Evolutionary conservation across 164 flowering plant genomes (phyloP), one percentile per base, ranked within the genome.

Genomic region (Kalanchoe fedtschenkoi): DNA sequence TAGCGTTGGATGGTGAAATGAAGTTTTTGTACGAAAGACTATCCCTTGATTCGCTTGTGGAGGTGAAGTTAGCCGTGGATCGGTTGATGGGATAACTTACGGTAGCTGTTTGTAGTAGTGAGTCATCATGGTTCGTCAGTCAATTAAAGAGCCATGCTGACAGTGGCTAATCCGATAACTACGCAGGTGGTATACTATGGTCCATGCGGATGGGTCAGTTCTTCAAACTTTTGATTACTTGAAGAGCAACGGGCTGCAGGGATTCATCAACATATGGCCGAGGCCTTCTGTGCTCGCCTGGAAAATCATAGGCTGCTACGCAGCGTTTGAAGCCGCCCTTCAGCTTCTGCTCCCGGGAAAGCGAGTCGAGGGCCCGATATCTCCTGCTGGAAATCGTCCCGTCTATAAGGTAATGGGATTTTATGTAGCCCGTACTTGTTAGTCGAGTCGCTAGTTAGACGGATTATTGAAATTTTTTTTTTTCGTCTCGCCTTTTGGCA

Each of bases 141-240:
- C 8, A 29, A 9, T 22, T 30, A 30, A 41, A 29, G 1, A 26
- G 26, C 16, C 22, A 22, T 21, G 33, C 21, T 35, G 33, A 21
- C 22, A 47, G 13, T 47, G 29, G n/a, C 24, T 46, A 32, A 58
- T 43, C 59, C 61, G 32, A 22, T 62, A 7, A 16, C 19, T 10
- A 37, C 57, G 82, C 87, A 91, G 99, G 81, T 95, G 96, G 97
- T 90, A 91, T 62, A 91, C 97, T 5, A 88, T 90, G 97, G 95
- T 88, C 8, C 89, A 88, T 78, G 91, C 89, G 34, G 93, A 92
- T 78, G 98, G 98, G 15, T 92, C 96, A 38, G 67, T 90, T 63
- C 51, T 55, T 32, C 80, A 85, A 39, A 87, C 96, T 32, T 83
- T 66, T 62, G 77, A 80, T 22, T 82, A 72, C 71, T 72, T 93